Conservation (phyloP, 169 alveolate genomes). For the Plasmodium chabaudi region DNA sequence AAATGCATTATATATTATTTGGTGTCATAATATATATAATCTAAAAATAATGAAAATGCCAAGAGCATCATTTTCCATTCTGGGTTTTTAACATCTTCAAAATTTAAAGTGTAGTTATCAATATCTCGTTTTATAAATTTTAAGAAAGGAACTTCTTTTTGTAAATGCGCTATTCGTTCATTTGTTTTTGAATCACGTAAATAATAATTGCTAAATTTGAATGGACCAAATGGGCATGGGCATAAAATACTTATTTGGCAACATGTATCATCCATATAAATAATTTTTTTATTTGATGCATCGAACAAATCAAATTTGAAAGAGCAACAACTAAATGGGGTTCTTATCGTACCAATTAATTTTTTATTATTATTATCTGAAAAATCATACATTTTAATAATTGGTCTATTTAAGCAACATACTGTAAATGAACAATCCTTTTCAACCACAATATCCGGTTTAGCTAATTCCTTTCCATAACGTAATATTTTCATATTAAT, state of each 20-base stretch:
- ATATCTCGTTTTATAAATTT: conserved; percentile 57
- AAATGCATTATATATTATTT: too few relatives aligned
- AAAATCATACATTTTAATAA: conserved; percentile 66
- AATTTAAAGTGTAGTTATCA: conserved; percentile 52
- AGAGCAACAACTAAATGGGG: conserved; percentile 69
- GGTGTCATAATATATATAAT: conserved; percentile 50
- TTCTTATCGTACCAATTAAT: conserved; percentile 47
- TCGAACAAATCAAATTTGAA: conserved; percentile 66
- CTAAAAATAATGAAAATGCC: conserved; percentile 65
- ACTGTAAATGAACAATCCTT: conserved; percentile 65
- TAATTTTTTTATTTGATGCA: conserved; percentile 55
- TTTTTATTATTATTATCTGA: conserved; percentile 69
- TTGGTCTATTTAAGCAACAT: conserved; percentile 57
- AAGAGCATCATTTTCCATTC: conserved; percentile 75
- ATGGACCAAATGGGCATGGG: conserved; percentile 66
- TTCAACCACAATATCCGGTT: conserved; percentile 58
- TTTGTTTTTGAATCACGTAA: conserved; percentile 69
- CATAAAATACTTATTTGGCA: conserved; percentile 52
- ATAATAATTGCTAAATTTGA: conserved; percentile 51
- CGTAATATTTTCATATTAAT: conserved; percentile 55
- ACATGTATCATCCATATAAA: conserved; percentile 74
- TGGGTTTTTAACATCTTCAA: conserved; percentile 53
- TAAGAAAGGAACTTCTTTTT: conserved; percentile 62
- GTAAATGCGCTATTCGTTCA: conserved; percentile 54
- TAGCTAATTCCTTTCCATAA: conserved; percentile 49